These are phyloP conservation scores for Fusarium austroafricanum DNA, from an alignment of 2,329 filamentous ascomycete genomes.

Conservation along the genomic window DNA sequence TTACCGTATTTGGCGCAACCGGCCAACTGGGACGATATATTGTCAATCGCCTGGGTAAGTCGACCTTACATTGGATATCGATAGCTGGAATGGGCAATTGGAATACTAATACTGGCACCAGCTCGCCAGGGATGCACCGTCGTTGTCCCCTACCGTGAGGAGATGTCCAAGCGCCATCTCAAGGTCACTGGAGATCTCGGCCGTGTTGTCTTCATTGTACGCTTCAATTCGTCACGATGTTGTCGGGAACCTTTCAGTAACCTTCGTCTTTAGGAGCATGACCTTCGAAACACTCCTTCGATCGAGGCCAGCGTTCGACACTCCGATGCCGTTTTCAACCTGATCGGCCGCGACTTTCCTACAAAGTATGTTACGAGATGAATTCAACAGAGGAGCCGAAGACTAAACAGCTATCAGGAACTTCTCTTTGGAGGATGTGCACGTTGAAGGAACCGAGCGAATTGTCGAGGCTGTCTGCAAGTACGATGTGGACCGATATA, in stretches of 20 bases:
- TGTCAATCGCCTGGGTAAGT: conserved; percentile 86
- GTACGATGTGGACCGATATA: conserved; percentile 96
- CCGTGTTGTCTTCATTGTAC: conserved; percentile 84
- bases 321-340: conserved; percentile 97
- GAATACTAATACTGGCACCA: conserved; percentile 53
- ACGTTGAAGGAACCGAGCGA: conserved; percentile 90
- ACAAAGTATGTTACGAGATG: conserved; percentile 75
- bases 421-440: conserved; percentile 91
- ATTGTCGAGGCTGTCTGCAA: conserved; percentile 96
- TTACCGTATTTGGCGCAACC: conserved; percentile 97
- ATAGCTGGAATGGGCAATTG: background rate
- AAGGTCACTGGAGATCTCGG: conserved; percentile 97
- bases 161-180: conserved; percentile 97
- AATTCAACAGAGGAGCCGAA: background rate
- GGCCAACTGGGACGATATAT: conserved; percentile 97
- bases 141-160: conserved; percentile 92
- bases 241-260: conserved; percentile 24
- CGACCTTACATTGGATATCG: background rate
- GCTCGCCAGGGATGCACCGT: conserved; percentile 95
- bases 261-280: conserved; percentile 76
- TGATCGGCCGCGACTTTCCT: conserved; percentile 92
- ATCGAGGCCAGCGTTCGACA: conserved; percentile 97
- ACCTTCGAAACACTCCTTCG: conserved; percentile 91
- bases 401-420: conserved; percentile 71
- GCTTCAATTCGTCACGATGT: conserved; percentile 38